A percentile compares a stretch with the other conserved stretches of the same genome.
Conservation (phyloP, 257 asterid species). For the Solanum phureja region DNA sequence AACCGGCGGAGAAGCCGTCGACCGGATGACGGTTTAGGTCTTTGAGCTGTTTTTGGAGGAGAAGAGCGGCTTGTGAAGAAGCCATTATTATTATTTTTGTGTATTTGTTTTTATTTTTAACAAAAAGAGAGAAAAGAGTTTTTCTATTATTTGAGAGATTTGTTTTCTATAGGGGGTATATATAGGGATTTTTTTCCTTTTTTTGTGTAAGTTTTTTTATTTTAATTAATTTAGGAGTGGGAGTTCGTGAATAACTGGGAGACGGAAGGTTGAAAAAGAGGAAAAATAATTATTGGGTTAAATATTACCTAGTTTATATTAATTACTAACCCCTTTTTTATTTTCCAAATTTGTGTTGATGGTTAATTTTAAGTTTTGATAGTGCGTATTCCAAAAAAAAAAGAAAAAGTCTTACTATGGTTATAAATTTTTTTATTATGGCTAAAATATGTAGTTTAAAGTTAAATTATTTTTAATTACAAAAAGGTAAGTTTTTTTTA, state of each 20-base stretch:
- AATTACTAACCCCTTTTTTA: neutral
- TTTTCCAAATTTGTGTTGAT: neutral
- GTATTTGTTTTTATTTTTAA: neutral
- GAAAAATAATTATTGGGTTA: neutral
- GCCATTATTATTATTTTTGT: neutral
- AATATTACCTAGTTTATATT: neutral
- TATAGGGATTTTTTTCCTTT: neutral
- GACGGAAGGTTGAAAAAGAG: neutral
- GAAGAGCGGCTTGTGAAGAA: constrained; percentile 84
- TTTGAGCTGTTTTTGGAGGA: constrained; percentile 90
- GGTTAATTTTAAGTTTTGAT: neutral
- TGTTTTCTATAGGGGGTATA: neutral
- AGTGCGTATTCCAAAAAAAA: neutral
- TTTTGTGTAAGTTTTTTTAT: neutral
- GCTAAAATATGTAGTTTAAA: neutral
- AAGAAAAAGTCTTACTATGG: neutral
- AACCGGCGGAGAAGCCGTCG: constrained; percentile 96
- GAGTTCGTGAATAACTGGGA: neutral
- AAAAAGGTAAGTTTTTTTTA: neutral
- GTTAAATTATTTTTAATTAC: neutral
- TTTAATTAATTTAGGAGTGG: neutral
- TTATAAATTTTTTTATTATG: too few species aligned
- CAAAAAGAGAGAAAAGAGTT: neutral
- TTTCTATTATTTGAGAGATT: neutral
- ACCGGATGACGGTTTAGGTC: constrained; percentile 82